phyloP scores from a whole-genome alignment of 2,329 filamentous ascomycete species.

The Penicillium sp. region DNA sequence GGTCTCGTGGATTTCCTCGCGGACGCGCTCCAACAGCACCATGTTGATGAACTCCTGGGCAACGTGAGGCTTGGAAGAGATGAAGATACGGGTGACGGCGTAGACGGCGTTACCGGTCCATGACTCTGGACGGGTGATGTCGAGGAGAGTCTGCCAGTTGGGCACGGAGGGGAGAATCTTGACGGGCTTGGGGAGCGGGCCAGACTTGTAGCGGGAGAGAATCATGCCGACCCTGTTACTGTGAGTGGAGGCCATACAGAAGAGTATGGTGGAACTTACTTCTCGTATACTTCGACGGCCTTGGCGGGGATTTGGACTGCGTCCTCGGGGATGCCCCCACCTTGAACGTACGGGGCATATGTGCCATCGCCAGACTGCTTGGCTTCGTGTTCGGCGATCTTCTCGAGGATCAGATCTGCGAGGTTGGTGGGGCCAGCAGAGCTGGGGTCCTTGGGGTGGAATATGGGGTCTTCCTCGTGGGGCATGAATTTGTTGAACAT shows the following conservation, averaged over 20 bases:
- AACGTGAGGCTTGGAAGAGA: constrained; percentile 76
- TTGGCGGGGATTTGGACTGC: constrained; percentile 85
- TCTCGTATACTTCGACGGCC: constrained; percentile 90
- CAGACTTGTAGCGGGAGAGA: constrained; percentile 89
- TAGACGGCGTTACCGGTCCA: constrained; percentile 82
- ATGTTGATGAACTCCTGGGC: constrained; percentile 85
- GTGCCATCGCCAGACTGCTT: constrained; percentile 52
- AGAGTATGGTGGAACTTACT: constrained; percentile 52
- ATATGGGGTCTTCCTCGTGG: constrained; percentile 71
- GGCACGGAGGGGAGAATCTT: constrained; percentile 93
- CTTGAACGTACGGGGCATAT: constrained; percentile 45
- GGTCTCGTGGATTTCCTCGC: constrained; percentile 89
- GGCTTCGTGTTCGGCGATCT: constrained; percentile 90
- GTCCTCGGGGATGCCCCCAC: constrained; percentile 68
- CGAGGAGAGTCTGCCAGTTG: constrained; percentile 85
- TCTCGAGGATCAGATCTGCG: constrained; percentile 88
- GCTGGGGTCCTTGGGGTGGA: constrained; percentile 58
- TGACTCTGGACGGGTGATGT: constrained; percentile 76
- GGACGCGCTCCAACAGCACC: constrained; percentile 85
- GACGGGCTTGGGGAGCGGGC: constrained; percentile 96
- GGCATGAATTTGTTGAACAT: constrained; percentile 90
- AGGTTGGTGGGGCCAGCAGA: constrained; percentile 70
- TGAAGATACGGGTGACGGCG: constrained; percentile 89
- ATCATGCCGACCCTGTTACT: constrained; percentile 73
- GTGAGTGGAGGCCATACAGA: constrained; percentile 15